Conservation (phyloP, 2,329 filamentous ascomycete genomes). For the Diaporthe australafricana region DNA sequence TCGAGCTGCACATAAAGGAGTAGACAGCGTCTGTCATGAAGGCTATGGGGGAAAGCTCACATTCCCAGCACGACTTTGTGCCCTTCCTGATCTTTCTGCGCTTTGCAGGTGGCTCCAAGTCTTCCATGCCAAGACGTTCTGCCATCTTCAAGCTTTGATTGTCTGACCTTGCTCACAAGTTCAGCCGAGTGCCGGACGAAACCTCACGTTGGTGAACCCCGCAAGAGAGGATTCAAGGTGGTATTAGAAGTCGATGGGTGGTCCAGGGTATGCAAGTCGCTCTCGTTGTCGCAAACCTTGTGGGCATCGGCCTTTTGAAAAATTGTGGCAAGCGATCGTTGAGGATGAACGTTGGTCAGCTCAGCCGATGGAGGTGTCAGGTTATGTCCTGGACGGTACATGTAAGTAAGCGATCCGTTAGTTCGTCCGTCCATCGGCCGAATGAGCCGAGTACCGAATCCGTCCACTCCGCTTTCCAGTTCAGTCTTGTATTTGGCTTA, state of each 20-base stretch:
- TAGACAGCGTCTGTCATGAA: background rate
- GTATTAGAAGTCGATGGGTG: background rate
- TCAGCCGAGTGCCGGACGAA: constrained; percentile 37
- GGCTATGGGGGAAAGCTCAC: constrained; percentile 47
- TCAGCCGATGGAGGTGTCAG: constrained; percentile 4
- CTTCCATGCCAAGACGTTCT: constrained; percentile 8
- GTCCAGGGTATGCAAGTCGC: background rate
- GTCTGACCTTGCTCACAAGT: background rate
- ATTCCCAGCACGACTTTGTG: constrained; percentile 68
- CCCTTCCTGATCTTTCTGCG: constrained; percentile 62
- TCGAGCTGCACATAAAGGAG: constrained; percentile 9
- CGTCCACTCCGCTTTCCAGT: background rate
- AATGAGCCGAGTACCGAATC: background rate
- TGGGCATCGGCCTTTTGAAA: constrained; percentile 13
- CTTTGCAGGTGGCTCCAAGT: constrained; percentile 44
- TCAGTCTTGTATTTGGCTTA: background rate
- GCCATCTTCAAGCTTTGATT: constrained; percentile 9
- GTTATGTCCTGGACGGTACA: background rate
- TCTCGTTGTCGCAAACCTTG: background rate
- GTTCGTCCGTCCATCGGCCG: constrained; percentile 22
- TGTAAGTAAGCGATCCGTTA: constrained; percentile 6
- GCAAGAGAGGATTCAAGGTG: background rate
- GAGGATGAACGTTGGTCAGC: constrained; percentile 33
- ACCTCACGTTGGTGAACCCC: background rate
- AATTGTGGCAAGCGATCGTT: background rate